Percentiles rank a stretch among this genome's conserved stretches.
These are phyloP conservation scores for Fraxinus angustifolia DNA, from an alignment of 305 asterid genomes.

Conservation along the genomic window DNA sequence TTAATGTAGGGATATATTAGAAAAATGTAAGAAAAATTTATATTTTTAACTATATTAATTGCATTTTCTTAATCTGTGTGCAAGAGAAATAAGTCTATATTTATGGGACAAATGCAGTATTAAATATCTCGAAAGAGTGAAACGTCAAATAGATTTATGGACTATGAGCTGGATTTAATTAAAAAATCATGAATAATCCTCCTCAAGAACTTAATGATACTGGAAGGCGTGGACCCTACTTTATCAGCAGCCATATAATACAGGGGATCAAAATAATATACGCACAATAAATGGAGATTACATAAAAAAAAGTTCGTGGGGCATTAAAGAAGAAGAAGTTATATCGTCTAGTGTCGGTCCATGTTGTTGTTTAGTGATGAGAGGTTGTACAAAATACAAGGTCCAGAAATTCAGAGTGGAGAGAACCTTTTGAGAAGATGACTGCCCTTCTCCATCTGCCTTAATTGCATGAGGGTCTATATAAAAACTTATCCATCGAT, in stretches of 20 bases:
- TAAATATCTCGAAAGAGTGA: no score
- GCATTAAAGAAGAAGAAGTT: slow-evolving; percentile 21
- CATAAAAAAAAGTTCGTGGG: slow-evolving; percentile 34
- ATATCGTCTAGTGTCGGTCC: slow-evolving; percentile 42
- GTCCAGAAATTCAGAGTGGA: not conserved
- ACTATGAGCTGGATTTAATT: slow-evolving; percentile 31
- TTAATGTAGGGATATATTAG: no score
- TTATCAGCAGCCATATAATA: slow-evolving; percentile 28
- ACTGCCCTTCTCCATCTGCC: not conserved
- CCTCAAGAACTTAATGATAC: slow-evolving; percentile 20
- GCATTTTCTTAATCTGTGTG: no score
- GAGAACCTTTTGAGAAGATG: not conserved
- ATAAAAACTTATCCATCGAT: not conserved
- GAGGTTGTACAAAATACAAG: slow-evolving; percentile 2
- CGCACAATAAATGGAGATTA: slow-evolving; percentile 40
- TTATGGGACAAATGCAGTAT: no score
- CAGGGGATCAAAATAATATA: slow-evolving; percentile 33
- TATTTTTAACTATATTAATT: no score
- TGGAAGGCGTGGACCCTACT: slow-evolving; percentile 27
- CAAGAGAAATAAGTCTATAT: no score
- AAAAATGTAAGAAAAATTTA: no score
- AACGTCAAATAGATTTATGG: not conserved
- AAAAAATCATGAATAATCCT: slow-evolving; percentile 21
- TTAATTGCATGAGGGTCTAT: not conserved
- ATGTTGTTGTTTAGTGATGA: slow-evolving; percentile 10